Conservation (phyloP, 305 asterid genomes). For the Fraxinus nigra region DNA sequence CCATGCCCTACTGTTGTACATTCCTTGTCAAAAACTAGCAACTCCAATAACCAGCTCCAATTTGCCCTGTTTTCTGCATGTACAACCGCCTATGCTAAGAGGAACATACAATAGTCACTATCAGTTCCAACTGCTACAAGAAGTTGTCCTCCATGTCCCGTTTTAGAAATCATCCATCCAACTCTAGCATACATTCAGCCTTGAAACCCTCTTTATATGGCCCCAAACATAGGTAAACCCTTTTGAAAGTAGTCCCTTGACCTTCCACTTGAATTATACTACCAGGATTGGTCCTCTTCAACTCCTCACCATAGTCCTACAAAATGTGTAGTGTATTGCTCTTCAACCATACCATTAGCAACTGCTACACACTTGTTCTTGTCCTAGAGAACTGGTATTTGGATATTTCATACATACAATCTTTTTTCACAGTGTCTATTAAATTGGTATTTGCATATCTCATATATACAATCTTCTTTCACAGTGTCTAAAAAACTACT, state of each 20-base stretch:
- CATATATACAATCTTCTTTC: no score
- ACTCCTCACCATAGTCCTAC: not conserved
- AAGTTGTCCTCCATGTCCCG: no score
- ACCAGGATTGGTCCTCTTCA: not conserved
- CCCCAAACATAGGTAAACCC: not conserved
- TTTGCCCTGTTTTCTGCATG: no score
- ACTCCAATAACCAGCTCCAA: no score
- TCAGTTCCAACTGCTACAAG: no score
- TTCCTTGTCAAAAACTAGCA: no score
- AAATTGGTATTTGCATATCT: no score
- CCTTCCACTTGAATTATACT: not conserved
- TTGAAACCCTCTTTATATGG: not conserved
- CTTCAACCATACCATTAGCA: not conserved
- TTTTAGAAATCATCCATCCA: no score
- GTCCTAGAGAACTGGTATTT: not conserved
- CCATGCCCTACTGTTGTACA: no score
- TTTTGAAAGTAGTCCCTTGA: not conserved
- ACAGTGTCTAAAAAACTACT: not conserved
- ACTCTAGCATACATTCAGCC: no score
- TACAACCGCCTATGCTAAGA: no score
- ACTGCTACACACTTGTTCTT: not conserved
- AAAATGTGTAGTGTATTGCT: not conserved
- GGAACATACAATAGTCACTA: no score
- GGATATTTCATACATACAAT: not conserved
- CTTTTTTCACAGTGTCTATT: not conserved